Conservation (phyloP, 2,329 filamentous ascomycete species). For the Hymenoscyphus albidus region DNA sequence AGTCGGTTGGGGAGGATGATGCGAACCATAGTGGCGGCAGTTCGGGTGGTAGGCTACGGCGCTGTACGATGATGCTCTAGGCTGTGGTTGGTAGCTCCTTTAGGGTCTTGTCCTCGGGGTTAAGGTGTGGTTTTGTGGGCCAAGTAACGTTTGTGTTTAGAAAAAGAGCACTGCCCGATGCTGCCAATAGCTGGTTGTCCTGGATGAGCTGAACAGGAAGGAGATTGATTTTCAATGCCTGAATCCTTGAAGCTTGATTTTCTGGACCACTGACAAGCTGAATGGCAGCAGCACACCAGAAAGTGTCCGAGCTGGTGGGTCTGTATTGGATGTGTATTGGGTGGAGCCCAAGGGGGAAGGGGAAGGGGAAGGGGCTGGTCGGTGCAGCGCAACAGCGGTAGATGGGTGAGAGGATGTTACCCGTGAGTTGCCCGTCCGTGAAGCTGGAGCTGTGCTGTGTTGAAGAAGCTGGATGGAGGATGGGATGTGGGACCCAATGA, state of each 20-base stretch:
- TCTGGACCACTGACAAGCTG: background rate
- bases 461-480: background rate
- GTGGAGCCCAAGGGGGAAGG: background rate
- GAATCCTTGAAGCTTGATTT: background rate
- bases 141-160: background rate
- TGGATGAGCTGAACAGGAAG: conserved; percentile 6
- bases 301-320: background rate
- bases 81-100: background rate
- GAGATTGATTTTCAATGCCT: background rate
- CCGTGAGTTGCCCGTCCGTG: conserved; percentile 60
- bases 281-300: background rate
- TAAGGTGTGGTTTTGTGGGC: background rate
- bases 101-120: background rate
- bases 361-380: conserved; percentile 28
- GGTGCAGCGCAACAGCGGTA: conserved; percentile 57
- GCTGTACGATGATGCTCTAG: conserved; percentile 4
- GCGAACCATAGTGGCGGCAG: conserved; percentile 45
- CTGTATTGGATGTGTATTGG: background rate
- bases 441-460: background rate
- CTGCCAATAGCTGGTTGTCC: background rate
- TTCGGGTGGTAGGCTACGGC: background rate
- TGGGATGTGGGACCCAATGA: background rate
- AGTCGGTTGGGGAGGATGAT: conserved; percentile 52
- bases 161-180: background rate
- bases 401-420: conserved; percentile 64